Conservation (phyloP, 2,329 filamentous ascomycete genomes). For the Fusarium poae region DNA sequence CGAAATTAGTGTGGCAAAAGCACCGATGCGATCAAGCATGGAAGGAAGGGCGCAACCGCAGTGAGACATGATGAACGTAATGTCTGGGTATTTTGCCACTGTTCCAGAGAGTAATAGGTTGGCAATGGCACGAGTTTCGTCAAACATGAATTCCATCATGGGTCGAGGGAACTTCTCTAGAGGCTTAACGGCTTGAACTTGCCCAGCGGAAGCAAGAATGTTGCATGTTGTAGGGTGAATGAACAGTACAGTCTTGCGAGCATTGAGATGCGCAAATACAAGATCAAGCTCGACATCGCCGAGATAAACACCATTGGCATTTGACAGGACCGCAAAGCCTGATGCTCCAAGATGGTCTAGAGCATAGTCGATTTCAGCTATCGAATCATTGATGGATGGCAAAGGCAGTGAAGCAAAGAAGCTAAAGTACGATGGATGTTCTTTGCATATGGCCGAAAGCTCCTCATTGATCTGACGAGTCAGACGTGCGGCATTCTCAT, state of each 20-base stretch:
- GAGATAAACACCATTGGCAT: constrained; percentile 3
- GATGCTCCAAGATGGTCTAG: constrained; percentile 3
- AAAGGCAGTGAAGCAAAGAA: constrained; percentile 17
- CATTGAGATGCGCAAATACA: background rate
- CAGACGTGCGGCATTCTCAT: background rate
- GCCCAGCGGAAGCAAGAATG: background rate
- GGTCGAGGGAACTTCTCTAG: background rate
- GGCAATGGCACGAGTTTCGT: constrained; percentile 9
- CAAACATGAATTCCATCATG: constrained; percentile 21
- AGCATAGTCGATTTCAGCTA: constrained; percentile 13
- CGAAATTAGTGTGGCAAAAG: constrained; percentile 1
- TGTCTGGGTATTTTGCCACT: background rate
- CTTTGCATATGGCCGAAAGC: background rate
- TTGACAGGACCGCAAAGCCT: constrained; percentile 8
- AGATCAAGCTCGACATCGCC: background rate
- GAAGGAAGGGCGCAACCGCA: constrained; percentile 7
- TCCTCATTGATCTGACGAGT: constrained; percentile 8
- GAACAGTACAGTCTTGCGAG: constrained; percentile 7
- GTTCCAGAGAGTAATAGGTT: constrained; percentile 13
- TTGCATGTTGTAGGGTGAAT: constrained; percentile 15
- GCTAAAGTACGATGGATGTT: background rate
- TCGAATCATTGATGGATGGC: background rate
- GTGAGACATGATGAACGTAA: constrained; percentile 18
- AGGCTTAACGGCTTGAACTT: constrained; percentile 1
- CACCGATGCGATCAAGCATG: constrained; percentile 11